Evolutionary conservation across 495 filamentous ascomycete species (phyloP).

Genomic region (Penicillium cinerascens): DNA sequence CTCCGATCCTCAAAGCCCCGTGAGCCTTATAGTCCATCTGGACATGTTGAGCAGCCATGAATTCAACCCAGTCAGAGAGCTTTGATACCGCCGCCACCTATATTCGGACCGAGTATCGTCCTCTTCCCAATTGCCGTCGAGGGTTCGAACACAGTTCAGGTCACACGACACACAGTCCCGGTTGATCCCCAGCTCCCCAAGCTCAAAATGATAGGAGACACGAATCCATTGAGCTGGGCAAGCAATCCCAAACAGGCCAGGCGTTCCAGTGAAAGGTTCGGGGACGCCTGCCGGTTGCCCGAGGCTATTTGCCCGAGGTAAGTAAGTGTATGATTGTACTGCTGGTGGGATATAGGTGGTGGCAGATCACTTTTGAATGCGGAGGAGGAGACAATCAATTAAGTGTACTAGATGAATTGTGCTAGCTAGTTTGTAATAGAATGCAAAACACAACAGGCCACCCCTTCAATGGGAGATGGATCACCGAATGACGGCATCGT

Average conservation of each 20-base stretch:
- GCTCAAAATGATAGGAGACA: neutral
- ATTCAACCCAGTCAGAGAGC: neutral
- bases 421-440: neutral
- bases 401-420: neutral
- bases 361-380: neutral
- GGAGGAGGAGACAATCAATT: neutral
- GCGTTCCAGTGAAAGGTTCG: constrained; percentile 1
- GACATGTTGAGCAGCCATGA: neutral
- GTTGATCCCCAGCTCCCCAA: neutral
- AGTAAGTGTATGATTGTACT: neutral
- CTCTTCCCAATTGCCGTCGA: constrained; percentile 6
- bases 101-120: constrained; percentile 7
- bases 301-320: constrained; percentile 8
- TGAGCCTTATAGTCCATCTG: neutral
- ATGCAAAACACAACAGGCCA: neutral
- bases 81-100: constrained; percentile 1
- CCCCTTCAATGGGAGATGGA: neutral
- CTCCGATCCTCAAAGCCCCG: neutral
- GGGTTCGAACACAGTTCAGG: neutral
- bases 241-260: neutral
- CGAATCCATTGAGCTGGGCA: neutral
- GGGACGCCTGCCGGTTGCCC: constrained; percentile 9
- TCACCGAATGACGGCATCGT: neutral
- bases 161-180: constrained; percentile 11
- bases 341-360: neutral